phyloP scores from a whole-genome alignment of 257 asterid genomes.

The Striga asiatica region DNA sequence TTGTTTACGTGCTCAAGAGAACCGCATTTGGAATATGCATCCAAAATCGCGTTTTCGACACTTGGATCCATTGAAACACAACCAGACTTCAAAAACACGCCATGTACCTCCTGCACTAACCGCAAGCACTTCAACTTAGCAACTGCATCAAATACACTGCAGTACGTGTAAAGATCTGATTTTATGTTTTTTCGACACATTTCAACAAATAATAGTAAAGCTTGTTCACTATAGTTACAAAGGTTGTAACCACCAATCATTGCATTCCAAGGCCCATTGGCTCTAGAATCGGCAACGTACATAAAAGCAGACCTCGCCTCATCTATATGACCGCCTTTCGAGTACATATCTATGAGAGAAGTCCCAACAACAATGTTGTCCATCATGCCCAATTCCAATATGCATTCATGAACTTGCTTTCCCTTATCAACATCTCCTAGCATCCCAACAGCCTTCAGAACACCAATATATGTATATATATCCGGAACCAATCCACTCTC shows the following conservation, averaged over 20 bases:
- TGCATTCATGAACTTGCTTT: constrained; percentile 28
- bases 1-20: constrained; percentile 32
- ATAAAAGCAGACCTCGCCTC: constrained; percentile 33
- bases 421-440: constrained; percentile 34
- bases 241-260: constrained; percentile 36
- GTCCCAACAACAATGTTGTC: constrained; percentile 36
- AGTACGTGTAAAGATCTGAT: constrained; percentile 40
- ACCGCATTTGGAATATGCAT: constrained; percentile 46
- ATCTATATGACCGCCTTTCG: constrained; percentile 32
- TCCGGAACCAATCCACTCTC: constrained; percentile 34
- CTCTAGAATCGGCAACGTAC: constrained; percentile 21
- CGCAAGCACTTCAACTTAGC: constrained; percentile 27
- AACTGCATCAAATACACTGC: constrained; percentile 35
- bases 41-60: constrained; percentile 37
- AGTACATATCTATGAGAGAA: constrained; percentile 41
- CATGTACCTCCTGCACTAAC: constrained; percentile 37
- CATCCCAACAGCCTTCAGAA: constrained; percentile 38
- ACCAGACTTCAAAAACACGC: constrained; percentile 33
- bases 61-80: constrained; percentile 12
- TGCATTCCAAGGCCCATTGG: constrained; percentile 49
- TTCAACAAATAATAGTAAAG: constrained; percentile 24
- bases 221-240: constrained; percentile 21
- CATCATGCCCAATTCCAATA: constrained; percentile 25
- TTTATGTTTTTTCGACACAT: constrained; percentile 27
- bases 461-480: constrained; percentile 29